A percentile compares a stretch with the other conserved stretches of the same genome.
Conservation (phyloP, 192 early-diverging fungal genomes). For the Mortierella hygrophila region DNA sequence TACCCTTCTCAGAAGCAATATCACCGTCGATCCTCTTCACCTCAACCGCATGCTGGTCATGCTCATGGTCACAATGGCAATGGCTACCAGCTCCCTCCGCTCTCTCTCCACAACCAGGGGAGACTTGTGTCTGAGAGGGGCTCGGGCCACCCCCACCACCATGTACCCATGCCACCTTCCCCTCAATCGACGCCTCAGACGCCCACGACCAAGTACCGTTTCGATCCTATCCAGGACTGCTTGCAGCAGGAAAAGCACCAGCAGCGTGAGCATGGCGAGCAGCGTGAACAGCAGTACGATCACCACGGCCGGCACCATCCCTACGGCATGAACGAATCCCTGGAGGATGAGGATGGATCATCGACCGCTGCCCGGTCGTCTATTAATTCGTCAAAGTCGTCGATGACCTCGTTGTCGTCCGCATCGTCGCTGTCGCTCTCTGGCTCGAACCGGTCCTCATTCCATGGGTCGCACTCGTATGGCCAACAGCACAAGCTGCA, state of each 20-base stretch:
- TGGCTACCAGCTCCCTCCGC: conserved; percentile 28
- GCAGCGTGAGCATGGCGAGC: conserved; percentile 17
- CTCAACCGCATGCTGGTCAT: conserved; percentile 30
- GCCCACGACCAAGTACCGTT: conserved; percentile 43
- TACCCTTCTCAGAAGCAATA: background rate
- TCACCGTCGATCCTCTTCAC: background rate
- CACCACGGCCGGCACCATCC: conserved; percentile 8
- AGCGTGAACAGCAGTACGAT: conserved; percentile 4
- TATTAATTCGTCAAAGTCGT: conserved; percentile 26
- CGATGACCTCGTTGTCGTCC: conserved; percentile 41
- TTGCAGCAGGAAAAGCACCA: conserved; percentile 45
- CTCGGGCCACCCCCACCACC: background rate
- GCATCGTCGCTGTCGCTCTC: conserved; percentile 13
- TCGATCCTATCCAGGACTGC: conserved; percentile 53
- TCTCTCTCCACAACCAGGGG: conserved; percentile 24
- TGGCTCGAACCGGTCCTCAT: background rate
- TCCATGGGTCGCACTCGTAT: background rate
- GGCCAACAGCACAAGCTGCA: background rate
- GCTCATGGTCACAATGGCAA: conserved; percentile 17
- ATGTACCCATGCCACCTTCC: conserved; percentile 21
- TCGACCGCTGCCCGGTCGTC: conserved; percentile 19
- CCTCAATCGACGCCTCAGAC: conserved; percentile 54
- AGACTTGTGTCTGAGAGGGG: background rate
- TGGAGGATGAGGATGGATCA: conserved; percentile 29
- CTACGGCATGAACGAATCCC: background rate